Evolutionary conservation across 805 yeast genomes (phyloP).

Genomic region (Hanseniaspora clermontiae): DNA sequence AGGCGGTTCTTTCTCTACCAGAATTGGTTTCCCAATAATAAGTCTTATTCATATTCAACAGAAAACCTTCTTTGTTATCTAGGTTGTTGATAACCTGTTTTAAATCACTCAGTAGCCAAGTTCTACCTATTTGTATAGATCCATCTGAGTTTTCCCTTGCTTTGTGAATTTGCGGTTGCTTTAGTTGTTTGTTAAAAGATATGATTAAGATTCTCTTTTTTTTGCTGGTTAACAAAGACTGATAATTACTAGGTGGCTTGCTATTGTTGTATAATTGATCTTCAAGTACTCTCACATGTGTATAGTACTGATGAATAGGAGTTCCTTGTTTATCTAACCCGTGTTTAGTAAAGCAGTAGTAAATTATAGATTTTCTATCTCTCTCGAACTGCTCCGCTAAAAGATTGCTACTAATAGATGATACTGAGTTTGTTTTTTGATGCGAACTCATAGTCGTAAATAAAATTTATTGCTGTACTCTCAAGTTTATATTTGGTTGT

Average conservation of each 20-base stretch:
- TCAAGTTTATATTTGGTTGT: slow-evolving; percentile 16
- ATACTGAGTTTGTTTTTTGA: slow-evolving; percentile 25
- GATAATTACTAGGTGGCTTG: slow-evolving; percentile 46
- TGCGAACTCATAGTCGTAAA: not conserved
- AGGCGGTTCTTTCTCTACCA: slow-evolving; percentile 46
- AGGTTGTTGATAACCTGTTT: slow-evolving; percentile 41
- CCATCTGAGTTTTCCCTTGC: slow-evolving; percentile 70
- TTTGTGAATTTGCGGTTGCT: slow-evolving; percentile 64
- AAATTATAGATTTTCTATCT: slow-evolving; percentile 39
- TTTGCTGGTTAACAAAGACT: slow-evolving; percentile 34
- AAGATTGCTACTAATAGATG: slow-evolving; percentile 27
- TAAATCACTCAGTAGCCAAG: slow-evolving; percentile 76
- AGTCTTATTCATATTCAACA: slow-evolving; percentile 52
- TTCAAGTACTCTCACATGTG: slow-evolving; percentile 66
- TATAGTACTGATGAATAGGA: slow-evolving; percentile 47
- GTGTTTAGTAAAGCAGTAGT: slow-evolving; percentile 37
- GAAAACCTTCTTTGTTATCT: slow-evolving; percentile 43
- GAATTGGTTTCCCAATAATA: slow-evolving; percentile 72
- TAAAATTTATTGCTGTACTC: not conserved
- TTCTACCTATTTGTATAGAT: slow-evolving; percentile 75
- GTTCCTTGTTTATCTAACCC: slow-evolving; percentile 30
- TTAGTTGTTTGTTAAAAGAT: slow-evolving; percentile 49
- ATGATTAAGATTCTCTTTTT: slow-evolving; percentile 46
- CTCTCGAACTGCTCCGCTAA: slow-evolving; percentile 47
- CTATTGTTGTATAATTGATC: slow-evolving; percentile 56